phyloP scores from a whole-genome alignment of 1,284 basidiomycete genomes.

The Porphyrellus sp. region DNA sequence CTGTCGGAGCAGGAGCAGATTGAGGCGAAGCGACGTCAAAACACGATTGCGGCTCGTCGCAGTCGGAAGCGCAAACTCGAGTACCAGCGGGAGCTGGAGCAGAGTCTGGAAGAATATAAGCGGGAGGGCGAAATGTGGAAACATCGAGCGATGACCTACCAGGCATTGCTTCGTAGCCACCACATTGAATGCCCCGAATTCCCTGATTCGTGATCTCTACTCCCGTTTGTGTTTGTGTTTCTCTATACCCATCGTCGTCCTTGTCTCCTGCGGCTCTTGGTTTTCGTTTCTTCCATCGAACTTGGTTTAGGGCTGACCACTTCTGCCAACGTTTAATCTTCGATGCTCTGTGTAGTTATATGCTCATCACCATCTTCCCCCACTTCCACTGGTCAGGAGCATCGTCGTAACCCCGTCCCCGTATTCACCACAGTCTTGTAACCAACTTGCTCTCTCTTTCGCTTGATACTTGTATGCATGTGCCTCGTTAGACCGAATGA shows the following conservation, averaged over 20 bases:
- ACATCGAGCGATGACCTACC: constrained; percentile 46
- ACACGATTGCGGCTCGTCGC: constrained; percentile 76
- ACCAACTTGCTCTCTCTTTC: constrained; percentile 4
- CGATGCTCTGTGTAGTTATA: constrained; percentile 44
- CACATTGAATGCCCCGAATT: constrained; percentile 46
- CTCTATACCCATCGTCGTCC: constrained; percentile 19
- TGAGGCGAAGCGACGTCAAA: constrained; percentile 74
- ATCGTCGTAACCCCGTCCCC: constrained; percentile 44
- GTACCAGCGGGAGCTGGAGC: constrained; percentile 63
- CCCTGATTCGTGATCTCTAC: constrained; percentile 30
- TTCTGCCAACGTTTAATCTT: constrained; percentile 34
- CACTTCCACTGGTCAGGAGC: constrained; percentile 45
- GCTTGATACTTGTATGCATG: constrained; percentile 1
- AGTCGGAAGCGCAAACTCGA: constrained; percentile 75
- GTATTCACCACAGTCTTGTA: background rate
- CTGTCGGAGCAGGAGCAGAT: constrained; percentile 61
- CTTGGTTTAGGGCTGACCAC: background rate
- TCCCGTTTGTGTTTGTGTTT: background rate
- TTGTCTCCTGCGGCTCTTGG: constrained; percentile 5
- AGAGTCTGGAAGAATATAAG: constrained; percentile 45
- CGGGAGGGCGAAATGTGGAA: constrained; percentile 57
- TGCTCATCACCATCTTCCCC: constrained; percentile 31
- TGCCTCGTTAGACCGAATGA: constrained; percentile 13
- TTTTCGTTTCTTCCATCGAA: background rate
- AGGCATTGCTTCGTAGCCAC: constrained; percentile 47